phyloP scores from a whole-genome alignment of 192 early-diverging fungal genomes.

The Podila epicladia region DNA sequence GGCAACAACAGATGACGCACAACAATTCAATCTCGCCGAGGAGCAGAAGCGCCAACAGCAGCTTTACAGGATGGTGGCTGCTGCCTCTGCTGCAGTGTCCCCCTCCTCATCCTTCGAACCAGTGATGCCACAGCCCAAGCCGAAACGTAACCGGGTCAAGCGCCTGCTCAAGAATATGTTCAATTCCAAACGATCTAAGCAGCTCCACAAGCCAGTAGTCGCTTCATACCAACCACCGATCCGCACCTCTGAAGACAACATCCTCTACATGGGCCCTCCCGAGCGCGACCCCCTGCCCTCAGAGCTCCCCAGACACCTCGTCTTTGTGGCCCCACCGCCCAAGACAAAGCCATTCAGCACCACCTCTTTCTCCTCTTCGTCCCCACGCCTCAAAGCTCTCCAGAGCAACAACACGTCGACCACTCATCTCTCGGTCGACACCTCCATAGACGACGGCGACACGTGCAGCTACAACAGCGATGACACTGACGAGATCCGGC shows the following conservation, averaged over 20 bases:
- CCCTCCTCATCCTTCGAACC: neutral
- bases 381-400: neutral
- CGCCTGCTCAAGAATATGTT: neutral
- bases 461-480: constrained; percentile 4
- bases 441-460: neutral
- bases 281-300: constrained; percentile 24
- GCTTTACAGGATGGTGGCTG: neutral
- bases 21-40: neutral
- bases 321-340: neutral
- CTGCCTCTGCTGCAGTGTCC: neutral
- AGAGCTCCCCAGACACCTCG: constrained; percentile 19
- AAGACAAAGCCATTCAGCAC: neutral
- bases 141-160: neutral
- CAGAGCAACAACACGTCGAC: neutral
- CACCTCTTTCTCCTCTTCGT: neutral
- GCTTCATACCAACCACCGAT: neutral
- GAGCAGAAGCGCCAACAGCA: neutral
- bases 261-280: constrained; percentile 16
- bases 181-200: neutral
- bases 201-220: neutral
- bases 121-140: neutral
- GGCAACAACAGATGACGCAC: neutral
- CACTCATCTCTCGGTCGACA: neutral
- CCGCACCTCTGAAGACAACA: constrained; percentile 20
- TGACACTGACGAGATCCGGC: neutral